phyloP scores from a whole-genome alignment of 2,329 filamentous ascomycete genomes.

The Talaromyces sp. region DNA sequence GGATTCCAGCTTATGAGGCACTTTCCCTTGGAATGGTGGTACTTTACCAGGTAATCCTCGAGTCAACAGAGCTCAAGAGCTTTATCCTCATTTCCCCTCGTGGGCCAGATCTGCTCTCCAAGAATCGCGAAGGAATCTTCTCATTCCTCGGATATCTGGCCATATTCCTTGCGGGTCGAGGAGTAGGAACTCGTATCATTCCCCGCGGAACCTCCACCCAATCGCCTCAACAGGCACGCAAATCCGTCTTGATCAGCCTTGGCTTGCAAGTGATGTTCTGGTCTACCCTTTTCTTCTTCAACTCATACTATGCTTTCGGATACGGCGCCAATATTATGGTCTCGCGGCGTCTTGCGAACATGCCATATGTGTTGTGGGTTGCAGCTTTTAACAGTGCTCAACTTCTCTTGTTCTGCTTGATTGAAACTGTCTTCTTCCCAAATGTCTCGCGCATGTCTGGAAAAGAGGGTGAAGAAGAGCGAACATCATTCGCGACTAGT shows the following conservation, averaged over 20 bases:
- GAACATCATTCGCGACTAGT: slow-evolving; percentile 73
- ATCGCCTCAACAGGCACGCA: slow-evolving; percentile 47
- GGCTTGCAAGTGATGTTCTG: slow-evolving; percentile 68
- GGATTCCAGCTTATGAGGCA: slow-evolving; percentile 75
- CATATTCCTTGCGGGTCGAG: slow-evolving; percentile 89
- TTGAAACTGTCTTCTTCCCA: slow-evolving; percentile 80
- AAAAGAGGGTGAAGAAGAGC: slow-evolving; percentile 62
- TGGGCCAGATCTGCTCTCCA: slow-evolving; percentile 71
- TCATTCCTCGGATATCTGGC: slow-evolving; percentile 92
- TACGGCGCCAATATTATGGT: slow-evolving; percentile 67
- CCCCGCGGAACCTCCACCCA: slow-evolving; percentile 59
- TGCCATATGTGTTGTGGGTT: slow-evolving; percentile 92
- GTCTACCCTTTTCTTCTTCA: slow-evolving; percentile 69
- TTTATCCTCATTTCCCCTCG: slow-evolving; percentile 84
- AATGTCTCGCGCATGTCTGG: slow-evolving; percentile 62
- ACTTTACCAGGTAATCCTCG: slow-evolving; percentile 74
- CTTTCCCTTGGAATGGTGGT: slow-evolving; percentile 71
- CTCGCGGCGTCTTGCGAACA: slow-evolving; percentile 86
- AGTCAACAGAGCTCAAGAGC: slow-evolving; percentile 74
- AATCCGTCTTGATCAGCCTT: slow-evolving; percentile 66
- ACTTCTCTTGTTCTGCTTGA: slow-evolving; percentile 73
- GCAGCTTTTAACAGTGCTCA: slow-evolving; percentile 88
- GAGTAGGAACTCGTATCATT: slow-evolving; percentile 77
- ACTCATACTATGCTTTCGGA: slow-evolving; percentile 70
- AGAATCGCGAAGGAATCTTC: slow-evolving; percentile 94